Conservation (phyloP, 2,329 filamentous ascomycete species). For the Colletotrichum sp. region DNA sequence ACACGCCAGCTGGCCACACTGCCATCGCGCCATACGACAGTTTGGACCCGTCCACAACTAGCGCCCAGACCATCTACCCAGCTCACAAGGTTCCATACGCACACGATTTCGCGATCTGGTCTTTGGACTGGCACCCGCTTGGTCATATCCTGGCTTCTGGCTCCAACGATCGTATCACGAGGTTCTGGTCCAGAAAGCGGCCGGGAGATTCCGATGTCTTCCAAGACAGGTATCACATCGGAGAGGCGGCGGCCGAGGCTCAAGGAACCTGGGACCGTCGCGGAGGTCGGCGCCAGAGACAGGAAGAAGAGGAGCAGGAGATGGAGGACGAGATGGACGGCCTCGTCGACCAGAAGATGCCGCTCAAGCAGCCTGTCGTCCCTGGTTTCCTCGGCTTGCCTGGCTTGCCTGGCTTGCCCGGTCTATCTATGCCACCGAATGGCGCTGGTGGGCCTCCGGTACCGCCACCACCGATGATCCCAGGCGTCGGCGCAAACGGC, state of each 20-base stretch:
- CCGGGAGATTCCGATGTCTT: slow-evolving; percentile 86
- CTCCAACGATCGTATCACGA: slow-evolving; percentile 94
- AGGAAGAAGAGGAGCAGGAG: slow-evolving; percentile 94
- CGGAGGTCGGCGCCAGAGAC: slow-evolving; percentile 76
- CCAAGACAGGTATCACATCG: slow-evolving; percentile 94
- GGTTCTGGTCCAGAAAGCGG: slow-evolving; percentile 92
- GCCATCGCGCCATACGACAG: slow-evolving; percentile 85
- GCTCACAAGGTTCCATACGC: slow-evolving; percentile 87
- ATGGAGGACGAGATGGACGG: slow-evolving; percentile 92
- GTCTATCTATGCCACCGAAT: slow-evolving; percentile 42
- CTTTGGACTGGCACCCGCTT: slow-evolving; percentile 95
- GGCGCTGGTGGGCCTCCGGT: slow-evolving; percentile 29
- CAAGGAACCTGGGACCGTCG: slow-evolving; percentile 93
- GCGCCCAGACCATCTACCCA: slow-evolving; percentile 89
- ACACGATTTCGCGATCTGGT: slow-evolving; percentile 96
- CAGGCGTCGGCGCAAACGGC: slow-evolving; percentile 51
- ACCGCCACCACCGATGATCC: slow-evolving; percentile 46
- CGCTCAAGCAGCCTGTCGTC: slow-evolving; percentile 56
- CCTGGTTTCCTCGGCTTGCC: slow-evolving; percentile 62
- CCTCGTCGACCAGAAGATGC: slow-evolving; percentile 88
- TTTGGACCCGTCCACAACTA: slow-evolving; percentile 77
- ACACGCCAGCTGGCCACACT: slow-evolving; percentile 75
- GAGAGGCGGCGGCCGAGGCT: slow-evolving; percentile 89
- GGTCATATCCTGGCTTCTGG: slow-evolving; percentile 95
- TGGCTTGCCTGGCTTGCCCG: slow-evolving; percentile 46